These are phyloP conservation scores for Selenicereus undatus DNA, from an alignment of 148 eudicot species.

Conservation along the genomic window DNA sequence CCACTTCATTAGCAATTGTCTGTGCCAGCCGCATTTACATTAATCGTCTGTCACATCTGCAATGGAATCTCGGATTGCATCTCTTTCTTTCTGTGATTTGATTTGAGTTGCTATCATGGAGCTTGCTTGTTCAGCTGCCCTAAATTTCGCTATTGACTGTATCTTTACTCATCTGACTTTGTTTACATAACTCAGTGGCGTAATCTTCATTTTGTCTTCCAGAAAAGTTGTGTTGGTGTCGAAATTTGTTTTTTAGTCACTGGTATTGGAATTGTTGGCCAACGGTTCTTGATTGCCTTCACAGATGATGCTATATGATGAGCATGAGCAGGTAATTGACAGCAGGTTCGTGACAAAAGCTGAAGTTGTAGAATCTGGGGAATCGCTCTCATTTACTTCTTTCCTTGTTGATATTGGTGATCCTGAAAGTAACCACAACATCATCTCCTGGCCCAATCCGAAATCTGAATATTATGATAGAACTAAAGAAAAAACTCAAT, in stretches of 20 bases:
- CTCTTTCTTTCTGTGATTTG: not conserved
- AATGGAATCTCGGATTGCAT: not conserved
- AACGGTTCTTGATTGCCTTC: conserved; percentile 9
- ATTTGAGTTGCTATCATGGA: not conserved
- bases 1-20: not conserved
- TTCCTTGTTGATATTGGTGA: conserved; percentile 76
- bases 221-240: not conserved
- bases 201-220: not conserved
- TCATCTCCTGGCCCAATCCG: conserved; percentile 19
- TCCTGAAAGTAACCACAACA: conserved; percentile 31
- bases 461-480: conserved; percentile 30
- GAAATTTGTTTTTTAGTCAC: not conserved
- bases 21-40: not conserved
- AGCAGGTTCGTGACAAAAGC: conserved; percentile 53
- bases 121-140: not conserved
- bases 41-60: not conserved
- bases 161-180: not conserved
- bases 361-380: conserved; percentile 55
- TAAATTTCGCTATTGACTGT: not conserved
- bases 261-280: not conserved
- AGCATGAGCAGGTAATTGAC: conserved; percentile 49
- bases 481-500: conserved; percentile 26
- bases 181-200: not conserved
- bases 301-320: conserved; percentile 73
- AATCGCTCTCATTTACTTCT: conserved; percentile 50